Evolutionary conservation across 352 stramenopile species (phyloP).

Genomic region (Globisporangium cederbergense): DNA sequence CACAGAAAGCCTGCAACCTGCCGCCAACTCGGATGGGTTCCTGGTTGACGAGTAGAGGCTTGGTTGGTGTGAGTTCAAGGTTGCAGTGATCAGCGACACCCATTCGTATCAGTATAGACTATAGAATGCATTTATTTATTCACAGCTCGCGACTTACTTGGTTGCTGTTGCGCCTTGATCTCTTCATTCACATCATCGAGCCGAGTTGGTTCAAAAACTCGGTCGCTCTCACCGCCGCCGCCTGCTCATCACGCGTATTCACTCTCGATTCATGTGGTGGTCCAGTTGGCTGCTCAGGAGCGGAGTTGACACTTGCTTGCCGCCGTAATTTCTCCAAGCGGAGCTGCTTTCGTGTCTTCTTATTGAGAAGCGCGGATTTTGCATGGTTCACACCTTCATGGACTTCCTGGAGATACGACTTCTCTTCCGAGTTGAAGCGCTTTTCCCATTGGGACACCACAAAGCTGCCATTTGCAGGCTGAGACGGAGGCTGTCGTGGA

Average conservation of each 20-base stretch:
- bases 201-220: constrained; percentile 60
- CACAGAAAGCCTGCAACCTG: constrained; percentile 1
- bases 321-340: constrained; percentile 53
- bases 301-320: constrained; percentile 26
- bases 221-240: constrained; percentile 44
- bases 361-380: constrained; percentile 36
- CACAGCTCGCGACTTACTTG: neutral
- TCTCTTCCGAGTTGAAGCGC: constrained; percentile 58
- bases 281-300: neutral
- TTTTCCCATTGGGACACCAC: constrained; percentile 83
- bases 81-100: neutral
- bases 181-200: constrained; percentile 31
- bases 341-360: constrained; percentile 56
- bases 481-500: neutral
- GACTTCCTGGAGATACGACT: constrained; percentile 61
- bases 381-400: constrained; percentile 45
- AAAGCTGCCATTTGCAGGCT: constrained; percentile 38
- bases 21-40: constrained; percentile 2
- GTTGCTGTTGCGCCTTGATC: neutral
- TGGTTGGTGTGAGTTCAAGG: neutral
- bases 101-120: neutral
- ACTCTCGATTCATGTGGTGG: constrained; percentile 4
- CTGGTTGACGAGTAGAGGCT: neutral
- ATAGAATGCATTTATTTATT: constrained; percentile 15
- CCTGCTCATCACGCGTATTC: constrained; percentile 17